A percentile compares a stretch with the other conserved stretches of the same genome.
These are phyloP conservation scores for Sabuloglossum arenarium DNA, from an alignment of 495 filamentous ascomycete species.

Conservation along the genomic window DNA sequence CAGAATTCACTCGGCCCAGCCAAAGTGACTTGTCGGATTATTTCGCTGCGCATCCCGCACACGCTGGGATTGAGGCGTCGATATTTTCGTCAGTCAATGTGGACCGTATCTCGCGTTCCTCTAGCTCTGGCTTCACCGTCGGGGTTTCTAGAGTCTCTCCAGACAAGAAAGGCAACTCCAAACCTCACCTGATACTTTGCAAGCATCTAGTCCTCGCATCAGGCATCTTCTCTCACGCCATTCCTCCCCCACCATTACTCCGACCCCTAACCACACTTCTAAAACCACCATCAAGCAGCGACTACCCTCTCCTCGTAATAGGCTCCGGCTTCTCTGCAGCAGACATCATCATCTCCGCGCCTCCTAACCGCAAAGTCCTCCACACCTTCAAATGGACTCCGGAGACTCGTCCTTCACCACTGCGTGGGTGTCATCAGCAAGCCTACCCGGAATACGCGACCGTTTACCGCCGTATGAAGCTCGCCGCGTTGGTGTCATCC, in stretches of 20 bases:
- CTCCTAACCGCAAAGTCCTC: slow-evolving; percentile 28
- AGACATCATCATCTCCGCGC: slow-evolving; percentile 37
- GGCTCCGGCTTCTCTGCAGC: slow-evolving; percentile 47
- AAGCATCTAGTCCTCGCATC: slow-evolving; percentile 41
- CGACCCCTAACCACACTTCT: slow-evolving; percentile 15
- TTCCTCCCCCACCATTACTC: slow-evolving; percentile 30
- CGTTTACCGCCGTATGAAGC: slow-evolving; percentile 43
- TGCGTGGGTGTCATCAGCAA: slow-evolving; percentile 38
- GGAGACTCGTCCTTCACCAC: slow-evolving; percentile 31
- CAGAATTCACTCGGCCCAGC: slow-evolving; percentile 35
- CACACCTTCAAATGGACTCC: slow-evolving; percentile 44
- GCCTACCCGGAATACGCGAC: slow-evolving; percentile 49
- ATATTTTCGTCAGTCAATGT: slow-evolving; percentile 19
- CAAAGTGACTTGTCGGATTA: slow-evolving; percentile 37
- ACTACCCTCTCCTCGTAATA: slow-evolving; percentile 27
- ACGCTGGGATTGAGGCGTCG: slow-evolving; percentile 29
- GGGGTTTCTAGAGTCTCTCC: not conserved
- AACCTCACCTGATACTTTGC: slow-evolving; percentile 31
- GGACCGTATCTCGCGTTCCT: not conserved
- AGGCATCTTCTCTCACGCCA: slow-evolving; percentile 37
- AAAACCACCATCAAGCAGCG: slow-evolving; percentile 9
- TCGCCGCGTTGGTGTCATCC: slow-evolving; percentile 19
- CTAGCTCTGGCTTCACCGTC: slow-evolving; percentile 13
- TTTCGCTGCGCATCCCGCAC: slow-evolving; percentile 31
- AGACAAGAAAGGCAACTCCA: slow-evolving; percentile 11